Evolutionary conservation across 1,284 basidiomycete species (phyloP), one percentile per base, ranked within the genome.

Genomic region (Moesziomyces sp.): DNA sequence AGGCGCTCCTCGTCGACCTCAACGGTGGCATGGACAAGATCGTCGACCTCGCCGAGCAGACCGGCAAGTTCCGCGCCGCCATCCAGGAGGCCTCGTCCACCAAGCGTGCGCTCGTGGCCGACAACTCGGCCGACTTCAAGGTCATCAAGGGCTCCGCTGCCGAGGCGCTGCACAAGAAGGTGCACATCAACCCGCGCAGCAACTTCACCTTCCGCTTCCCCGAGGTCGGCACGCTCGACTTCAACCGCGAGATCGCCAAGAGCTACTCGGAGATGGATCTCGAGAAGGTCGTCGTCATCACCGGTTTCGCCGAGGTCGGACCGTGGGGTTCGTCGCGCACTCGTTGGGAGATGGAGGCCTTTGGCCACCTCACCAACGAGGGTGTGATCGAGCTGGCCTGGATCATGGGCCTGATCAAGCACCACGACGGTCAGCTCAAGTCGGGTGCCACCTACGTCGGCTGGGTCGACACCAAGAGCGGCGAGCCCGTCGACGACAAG

Each of bases 301-400:
- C 97, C 58, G 97, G 97, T 76, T 98, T 94, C 85, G 96, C 92
- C 46, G 97, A 99, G 86, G 93, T 99, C 61, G 92, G 96, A n/a
- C 97, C 96, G 7, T 99, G 94, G 93, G 97, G 97, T 80, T 95
- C 93, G 81, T 91, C 95, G 23, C 91, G 97, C 76, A 99, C 96
- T n/a, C 90, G 96, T 76, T 99, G 96, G 96, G 95, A 99, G 87
- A 77, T 79, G 70, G 80, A 81, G 66, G 80, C 78, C 28, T 74
- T 70, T 45, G 78, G 80, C 46, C 67, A 72, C 62, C 68, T 81
- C 53, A 80, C 77, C 60, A 96, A 98, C 80, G 92, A 97, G 85
- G 96, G 95, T 47, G 93, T 93, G 83, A 97, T 99, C 80, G 96
- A 99, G 87, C 95, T 99, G 91, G 95, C 96, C 16, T 99, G 96